Evolutionary conservation across 192 early-diverging fungal genomes (phyloP).

Genomic region (Backusella circina): DNA sequence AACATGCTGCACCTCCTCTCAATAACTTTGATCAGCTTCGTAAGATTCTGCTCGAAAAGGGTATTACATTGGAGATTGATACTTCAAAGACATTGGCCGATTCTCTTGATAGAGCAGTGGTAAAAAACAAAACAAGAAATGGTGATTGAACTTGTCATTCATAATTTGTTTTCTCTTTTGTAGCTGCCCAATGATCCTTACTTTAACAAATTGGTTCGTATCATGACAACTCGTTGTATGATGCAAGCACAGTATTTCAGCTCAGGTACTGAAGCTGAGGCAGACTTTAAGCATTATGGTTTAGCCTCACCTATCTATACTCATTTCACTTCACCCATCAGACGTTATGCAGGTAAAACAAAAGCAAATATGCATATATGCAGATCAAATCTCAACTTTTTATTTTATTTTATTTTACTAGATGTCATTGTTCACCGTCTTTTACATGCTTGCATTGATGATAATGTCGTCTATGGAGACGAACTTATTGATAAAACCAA

Average conservation of each 20-base stretch:
- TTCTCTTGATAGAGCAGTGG: constrained; percentile 82
- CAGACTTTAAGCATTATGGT: constrained; percentile 85
- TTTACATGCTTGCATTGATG: constrained; percentile 57
- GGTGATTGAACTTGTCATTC: constrained; percentile 26
- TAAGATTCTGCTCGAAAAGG: constrained; percentile 57
- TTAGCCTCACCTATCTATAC: constrained; percentile 92
- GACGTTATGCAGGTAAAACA: constrained; percentile 81
- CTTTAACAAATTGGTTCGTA: constrained; percentile 95
- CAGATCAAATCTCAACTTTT: neutral
- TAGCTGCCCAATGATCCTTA: constrained; percentile 81
- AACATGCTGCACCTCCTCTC: constrained; percentile 51
- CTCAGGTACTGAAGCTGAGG: constrained; percentile 67
- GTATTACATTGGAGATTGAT: constrained; percentile 58
- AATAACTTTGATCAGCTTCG: constrained; percentile 50
- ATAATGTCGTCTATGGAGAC: constrained; percentile 46
- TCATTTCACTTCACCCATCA: constrained; percentile 99
- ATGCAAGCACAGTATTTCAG: constrained; percentile 98
- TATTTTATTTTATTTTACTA: neutral
- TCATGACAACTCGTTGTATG: constrained; percentile 92
- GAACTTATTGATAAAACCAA: constrained; percentile 82
- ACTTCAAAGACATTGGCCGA: constrained; percentile 81
- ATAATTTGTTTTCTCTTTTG: constrained; percentile 25
- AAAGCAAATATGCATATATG: neutral
- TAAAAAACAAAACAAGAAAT: constrained; percentile 6
- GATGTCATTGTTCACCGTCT: constrained; percentile 94